A percentile compares a stretch with the other conserved stretches of the same genome.
Conservation (phyloP, 108 stramenopile species). For the Nitzschia sp. region DNA sequence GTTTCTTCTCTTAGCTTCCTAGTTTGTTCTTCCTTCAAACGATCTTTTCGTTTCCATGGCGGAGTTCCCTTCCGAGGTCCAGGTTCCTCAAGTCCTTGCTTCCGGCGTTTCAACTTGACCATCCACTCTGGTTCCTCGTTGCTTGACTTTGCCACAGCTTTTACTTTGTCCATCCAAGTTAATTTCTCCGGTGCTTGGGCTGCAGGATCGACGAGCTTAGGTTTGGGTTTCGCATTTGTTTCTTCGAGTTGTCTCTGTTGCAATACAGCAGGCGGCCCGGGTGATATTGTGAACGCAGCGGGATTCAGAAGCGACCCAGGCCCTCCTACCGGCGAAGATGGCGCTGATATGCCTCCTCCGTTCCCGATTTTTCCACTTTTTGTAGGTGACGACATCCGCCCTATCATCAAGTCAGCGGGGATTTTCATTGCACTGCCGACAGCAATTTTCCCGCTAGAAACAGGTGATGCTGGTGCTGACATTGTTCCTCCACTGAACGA, state of each 20-base stretch:
- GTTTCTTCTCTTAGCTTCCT: conserved; percentile 10
- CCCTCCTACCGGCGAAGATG: conserved; percentile 7
- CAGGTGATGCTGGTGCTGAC: conserved; percentile 14
- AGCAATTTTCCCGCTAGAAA: conserved; percentile 2
- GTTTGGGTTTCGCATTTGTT: background rate
- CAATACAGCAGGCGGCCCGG: background rate
- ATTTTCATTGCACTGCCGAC: too few species aligned
- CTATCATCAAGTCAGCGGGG: too few species aligned
- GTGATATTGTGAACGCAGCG: background rate
- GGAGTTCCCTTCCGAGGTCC: conserved; percentile 5
- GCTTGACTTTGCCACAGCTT: conserved; percentile 6
- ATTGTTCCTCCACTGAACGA: background rate
- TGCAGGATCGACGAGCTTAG: conserved; percentile 8
- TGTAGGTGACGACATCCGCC: background rate
- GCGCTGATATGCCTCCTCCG: conserved; percentile 8
- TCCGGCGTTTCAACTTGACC: background rate
- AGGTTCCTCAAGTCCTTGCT: conserved; percentile 8
- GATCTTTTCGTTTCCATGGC: conserved; percentile 12
- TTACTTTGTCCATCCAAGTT: conserved; percentile 21
- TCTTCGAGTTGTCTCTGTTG: background rate
- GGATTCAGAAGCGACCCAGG: background rate
- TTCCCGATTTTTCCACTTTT: too few species aligned
- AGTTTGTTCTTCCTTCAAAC: conserved; percentile 19
- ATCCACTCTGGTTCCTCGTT: conserved; percentile 20
- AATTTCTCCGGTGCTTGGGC: conserved; percentile 8